A percentile compares a stretch with the other conserved stretches of the same genome.
Conservation (phyloP, 495 filamentous ascomycete species). For the Neurospora africana region DNA sequence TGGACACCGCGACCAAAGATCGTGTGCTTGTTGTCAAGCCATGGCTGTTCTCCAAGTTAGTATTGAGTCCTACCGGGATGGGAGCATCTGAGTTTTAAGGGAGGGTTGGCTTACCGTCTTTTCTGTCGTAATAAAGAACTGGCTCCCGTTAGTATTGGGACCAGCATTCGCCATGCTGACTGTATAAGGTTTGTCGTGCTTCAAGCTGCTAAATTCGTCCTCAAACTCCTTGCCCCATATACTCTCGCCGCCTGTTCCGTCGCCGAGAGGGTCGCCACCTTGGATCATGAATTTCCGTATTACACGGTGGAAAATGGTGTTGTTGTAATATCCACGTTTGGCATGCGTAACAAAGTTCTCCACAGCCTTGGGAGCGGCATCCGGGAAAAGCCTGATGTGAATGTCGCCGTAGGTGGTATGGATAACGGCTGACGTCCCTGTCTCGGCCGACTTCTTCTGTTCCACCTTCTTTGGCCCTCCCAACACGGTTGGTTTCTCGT, state of each 20-base stretch:
- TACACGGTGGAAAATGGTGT: conserved; percentile 92
- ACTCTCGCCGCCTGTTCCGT: conserved; percentile 90
- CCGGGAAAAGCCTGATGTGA: conserved; percentile 84
- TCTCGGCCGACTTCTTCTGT: conserved; percentile 53
- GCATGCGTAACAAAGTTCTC: conserved; percentile 97
- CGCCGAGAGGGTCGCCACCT: conserved; percentile 84
- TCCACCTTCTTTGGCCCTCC: conserved; percentile 29
- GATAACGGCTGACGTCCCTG: conserved; percentile 68
- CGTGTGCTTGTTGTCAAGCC: conserved; percentile 94
- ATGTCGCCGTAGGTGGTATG: conserved; percentile 96
- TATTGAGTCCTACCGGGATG: not conserved
- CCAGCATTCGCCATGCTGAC: conserved; percentile 96
- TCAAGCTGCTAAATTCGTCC: conserved; percentile 85
- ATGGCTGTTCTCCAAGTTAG: conserved; percentile 43
- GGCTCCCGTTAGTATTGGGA: conserved; percentile 65
- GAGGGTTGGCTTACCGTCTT: conserved; percentile 48
- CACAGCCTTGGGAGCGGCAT: conserved; percentile 88
- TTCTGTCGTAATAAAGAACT: conserved; percentile 98
- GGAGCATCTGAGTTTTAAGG: too few relatives aligned
- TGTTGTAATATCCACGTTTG: conserved; percentile 86
- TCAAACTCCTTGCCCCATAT: conserved; percentile 97
- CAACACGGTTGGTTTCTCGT: conserved; percentile 70
- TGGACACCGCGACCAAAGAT: conserved; percentile 86
- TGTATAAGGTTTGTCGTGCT: conserved; percentile 93
- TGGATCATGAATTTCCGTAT: conserved; percentile 99